A percentile compares a stretch with the other conserved stretches of the same genome.
Conservation (phyloP, 441 rosid genomes). For the Erysimum cheiri region DNA sequence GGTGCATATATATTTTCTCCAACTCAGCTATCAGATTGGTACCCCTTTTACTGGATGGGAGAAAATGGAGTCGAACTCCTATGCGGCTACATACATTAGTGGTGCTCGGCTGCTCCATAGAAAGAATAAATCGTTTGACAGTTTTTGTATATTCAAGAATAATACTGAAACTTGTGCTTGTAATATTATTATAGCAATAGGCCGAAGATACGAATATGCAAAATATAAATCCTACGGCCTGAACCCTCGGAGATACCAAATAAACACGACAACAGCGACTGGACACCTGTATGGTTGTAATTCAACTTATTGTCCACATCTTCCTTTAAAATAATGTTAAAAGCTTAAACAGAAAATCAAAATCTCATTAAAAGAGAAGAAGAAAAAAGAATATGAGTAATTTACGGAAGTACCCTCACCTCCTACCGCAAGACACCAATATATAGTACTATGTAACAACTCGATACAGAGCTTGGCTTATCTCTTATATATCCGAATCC, state of each 20-base stretch:
- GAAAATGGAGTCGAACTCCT: too few species aligned
- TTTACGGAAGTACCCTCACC: conserved; percentile 36
- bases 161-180: too few species aligned
- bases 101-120: too few species aligned
- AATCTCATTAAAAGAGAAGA: too few species aligned
- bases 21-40: too few species aligned
- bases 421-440: conserved; percentile 21
- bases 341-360: conserved; percentile 25
- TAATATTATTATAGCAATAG: neutral
- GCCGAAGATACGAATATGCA: conserved; percentile 23
- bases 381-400: neutral
- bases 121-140: too few species aligned
- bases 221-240: neutral
- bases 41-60: too few species aligned
- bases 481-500: conserved; percentile 41
- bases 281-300: conserved; percentile 39
- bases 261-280: conserved; percentile 1
- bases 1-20: too few species aligned
- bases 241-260: conserved; percentile 38
- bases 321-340: neutral
- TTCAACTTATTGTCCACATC: neutral
- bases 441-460: conserved; percentile 29
- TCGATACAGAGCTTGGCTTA: conserved; percentile 32
- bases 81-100: too few species aligned
- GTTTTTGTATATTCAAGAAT: too few species aligned